Percentiles rank a stretch among this genome's conserved stretches.
Conservation (phyloP, 768 basidiomycete species). For the Lentinula lateritia region DNA sequence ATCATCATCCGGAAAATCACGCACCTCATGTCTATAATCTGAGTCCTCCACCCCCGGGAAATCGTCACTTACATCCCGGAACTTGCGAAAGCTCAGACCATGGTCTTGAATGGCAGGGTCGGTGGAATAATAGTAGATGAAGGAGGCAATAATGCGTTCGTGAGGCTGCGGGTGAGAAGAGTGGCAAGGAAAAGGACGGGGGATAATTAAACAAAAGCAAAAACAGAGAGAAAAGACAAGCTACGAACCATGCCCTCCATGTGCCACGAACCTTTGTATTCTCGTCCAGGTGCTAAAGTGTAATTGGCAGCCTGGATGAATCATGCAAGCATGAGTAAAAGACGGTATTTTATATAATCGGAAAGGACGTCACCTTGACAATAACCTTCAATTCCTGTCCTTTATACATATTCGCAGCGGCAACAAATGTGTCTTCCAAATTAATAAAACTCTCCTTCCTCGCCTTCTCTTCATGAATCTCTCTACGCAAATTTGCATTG, state of each 20-base stretch:
- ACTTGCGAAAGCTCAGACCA: slow-evolving; percentile 10
- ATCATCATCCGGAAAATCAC: neutral
- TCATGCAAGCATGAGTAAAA: neutral
- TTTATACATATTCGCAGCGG: neutral
- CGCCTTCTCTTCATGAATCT: neutral
- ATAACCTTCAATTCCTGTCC: slow-evolving; percentile 5
- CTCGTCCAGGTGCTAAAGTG: slow-evolving; percentile 10
- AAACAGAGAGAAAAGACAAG: neutral
- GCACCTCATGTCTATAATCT: neutral
- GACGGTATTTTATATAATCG: too few species aligned
- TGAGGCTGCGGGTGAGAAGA: slow-evolving; percentile 8
- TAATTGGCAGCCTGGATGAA: slow-evolving; percentile 13
- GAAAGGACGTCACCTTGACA: neutral
- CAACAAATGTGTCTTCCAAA: too few species aligned
- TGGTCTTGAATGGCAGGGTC: slow-evolving; percentile 7
- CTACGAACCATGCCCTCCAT: slow-evolving; percentile 13
- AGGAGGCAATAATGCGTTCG: slow-evolving; percentile 13
- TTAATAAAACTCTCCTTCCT: neutral
- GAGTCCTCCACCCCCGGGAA: slow-evolving; percentile 69
- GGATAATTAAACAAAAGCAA: too few species aligned
- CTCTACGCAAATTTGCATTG: neutral
- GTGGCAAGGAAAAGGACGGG: too few species aligned
- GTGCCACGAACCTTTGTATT: slow-evolving; percentile 15
- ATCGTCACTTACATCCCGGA: slow-evolving; percentile 30
- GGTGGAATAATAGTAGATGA: slow-evolving; percentile 15